Evolutionary conservation across 2,329 filamentous ascomycete genomes (phyloP).

Genomic region (Pestalotiopsis sp.): DNA sequence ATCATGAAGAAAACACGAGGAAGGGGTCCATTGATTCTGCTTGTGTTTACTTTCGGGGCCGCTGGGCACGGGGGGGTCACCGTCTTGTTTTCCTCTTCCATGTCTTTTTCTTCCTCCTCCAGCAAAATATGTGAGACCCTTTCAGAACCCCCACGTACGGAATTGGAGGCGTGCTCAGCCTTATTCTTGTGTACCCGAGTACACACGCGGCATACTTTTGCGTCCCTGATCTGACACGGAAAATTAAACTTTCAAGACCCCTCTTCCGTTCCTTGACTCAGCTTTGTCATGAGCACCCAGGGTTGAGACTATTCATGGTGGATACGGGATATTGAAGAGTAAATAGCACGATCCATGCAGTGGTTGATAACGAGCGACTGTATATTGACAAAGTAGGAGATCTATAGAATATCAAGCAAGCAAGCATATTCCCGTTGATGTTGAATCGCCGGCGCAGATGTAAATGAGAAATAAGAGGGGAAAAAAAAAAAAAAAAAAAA

Average conservation of each 20-base stretch:
- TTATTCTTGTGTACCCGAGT: neutral
- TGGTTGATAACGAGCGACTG: neutral
- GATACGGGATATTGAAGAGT: neutral
- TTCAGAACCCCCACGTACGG: neutral
- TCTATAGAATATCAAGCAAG: neutral
- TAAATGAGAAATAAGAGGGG: too few species aligned
- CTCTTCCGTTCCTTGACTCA: neutral
- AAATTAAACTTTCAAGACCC: neutral
- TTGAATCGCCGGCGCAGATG: neutral
- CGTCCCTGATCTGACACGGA: neutral
- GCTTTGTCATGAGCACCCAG: neutral
- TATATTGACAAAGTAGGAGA: neutral
- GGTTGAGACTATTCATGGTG: neutral
- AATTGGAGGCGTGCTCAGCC: neutral
- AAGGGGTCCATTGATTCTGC: too few species aligned
- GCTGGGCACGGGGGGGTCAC: too few species aligned
- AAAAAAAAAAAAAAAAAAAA: too few species aligned
- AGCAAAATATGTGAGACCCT: neutral
- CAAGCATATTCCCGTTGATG: neutral
- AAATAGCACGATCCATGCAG: too few species aligned
- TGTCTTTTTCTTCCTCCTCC: neutral
- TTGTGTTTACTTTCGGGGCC: too few species aligned
- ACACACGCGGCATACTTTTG: neutral
- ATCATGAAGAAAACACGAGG: too few species aligned
- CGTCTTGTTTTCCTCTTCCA: too few species aligned